Conservation (phyloP, 2,329 filamentous ascomycete genomes). For the Neonectria faginata region DNA sequence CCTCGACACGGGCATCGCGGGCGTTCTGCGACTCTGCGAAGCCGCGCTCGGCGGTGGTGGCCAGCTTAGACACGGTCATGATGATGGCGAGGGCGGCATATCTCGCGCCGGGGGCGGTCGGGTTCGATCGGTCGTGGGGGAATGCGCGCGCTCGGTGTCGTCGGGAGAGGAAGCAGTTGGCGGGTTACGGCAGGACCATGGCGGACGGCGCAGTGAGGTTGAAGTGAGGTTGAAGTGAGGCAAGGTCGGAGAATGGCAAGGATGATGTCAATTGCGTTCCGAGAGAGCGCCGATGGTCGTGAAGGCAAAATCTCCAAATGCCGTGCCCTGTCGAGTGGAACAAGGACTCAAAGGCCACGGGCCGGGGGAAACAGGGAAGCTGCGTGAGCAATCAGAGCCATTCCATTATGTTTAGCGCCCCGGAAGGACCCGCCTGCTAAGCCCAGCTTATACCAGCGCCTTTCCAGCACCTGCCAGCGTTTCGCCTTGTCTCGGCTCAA, state of each 20-base stretch:
- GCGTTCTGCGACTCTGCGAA: constrained; percentile 81
- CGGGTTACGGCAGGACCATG: constrained; percentile 41
- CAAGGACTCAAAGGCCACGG: constrained; percentile 28
- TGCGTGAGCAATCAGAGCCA: constrained; percentile 42
- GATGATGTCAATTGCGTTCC: constrained; percentile 27
- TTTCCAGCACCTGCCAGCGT: constrained; percentile 10
- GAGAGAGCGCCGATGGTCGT: constrained; percentile 20
- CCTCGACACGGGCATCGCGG: constrained; percentile 83
- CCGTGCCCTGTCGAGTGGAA: constrained; percentile 33
- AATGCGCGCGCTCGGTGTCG: constrained; percentile 20
- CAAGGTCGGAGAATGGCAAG: constrained; percentile 18
- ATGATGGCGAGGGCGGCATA: constrained; percentile 48
- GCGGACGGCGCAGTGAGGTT: constrained; percentile 18
- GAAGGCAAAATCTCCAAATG: constrained; percentile 36
- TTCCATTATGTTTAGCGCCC: constrained; percentile 46
- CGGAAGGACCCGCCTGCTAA: constrained; percentile 45
- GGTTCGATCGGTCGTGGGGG: constrained; percentile 23
- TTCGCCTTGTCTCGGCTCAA: constrained; percentile 48
- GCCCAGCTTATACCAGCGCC: constrained; percentile 16
- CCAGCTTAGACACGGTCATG: constrained; percentile 61
- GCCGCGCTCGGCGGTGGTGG: constrained; percentile 69
- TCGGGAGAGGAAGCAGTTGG: constrained; percentile 17
- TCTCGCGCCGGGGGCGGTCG: constrained; percentile 45
- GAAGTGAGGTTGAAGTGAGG: neutral
- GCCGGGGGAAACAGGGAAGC: constrained; percentile 35